Evolutionary conservation across 1,139 yeast genomes (phyloP).

Genomic region (Taphrina pruni): DNA sequence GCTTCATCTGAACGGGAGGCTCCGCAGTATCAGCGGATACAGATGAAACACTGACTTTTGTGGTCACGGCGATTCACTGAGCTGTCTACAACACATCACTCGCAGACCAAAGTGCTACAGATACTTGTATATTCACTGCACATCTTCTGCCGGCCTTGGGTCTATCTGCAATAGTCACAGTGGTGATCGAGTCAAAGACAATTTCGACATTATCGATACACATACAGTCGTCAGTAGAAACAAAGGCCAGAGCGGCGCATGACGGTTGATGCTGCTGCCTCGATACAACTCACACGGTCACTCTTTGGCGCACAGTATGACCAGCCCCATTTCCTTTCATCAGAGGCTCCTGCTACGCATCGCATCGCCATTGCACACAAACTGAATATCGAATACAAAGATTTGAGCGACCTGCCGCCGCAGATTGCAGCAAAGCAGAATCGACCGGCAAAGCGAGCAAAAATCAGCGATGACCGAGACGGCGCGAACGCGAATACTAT

Average conservation of each 20-base stretch:
- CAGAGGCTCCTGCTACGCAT: conserved; percentile 5
- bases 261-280: conserved; percentile 17
- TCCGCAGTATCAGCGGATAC: conserved; percentile 12
- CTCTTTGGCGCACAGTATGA: conserved; percentile 17
- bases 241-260: background rate
- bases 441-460: conserved; percentile 36
- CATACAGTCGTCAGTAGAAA: no score
- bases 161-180: no score
- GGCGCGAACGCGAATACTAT: conserved; percentile 7
- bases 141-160: background rate
- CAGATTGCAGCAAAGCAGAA: conserved; percentile 46
- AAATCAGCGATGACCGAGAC: conserved; percentile 37
- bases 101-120: background rate
- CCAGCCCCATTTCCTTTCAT: conserved; percentile 16
- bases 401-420: conserved; percentile 46
- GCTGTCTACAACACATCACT: background rate
- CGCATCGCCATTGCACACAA: conserved; percentile 41
- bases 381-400: conserved; percentile 46
- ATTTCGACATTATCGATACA: no score
- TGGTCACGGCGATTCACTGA: background rate
- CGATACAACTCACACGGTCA: conserved; percentile 14
- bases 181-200: no score
- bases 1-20: background rate
- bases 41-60: background rate
- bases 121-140: background rate